phyloP scores from a whole-genome alignment of 2,329 filamentous ascomycete species.

The Colletotrichum euphorbiae region DNA sequence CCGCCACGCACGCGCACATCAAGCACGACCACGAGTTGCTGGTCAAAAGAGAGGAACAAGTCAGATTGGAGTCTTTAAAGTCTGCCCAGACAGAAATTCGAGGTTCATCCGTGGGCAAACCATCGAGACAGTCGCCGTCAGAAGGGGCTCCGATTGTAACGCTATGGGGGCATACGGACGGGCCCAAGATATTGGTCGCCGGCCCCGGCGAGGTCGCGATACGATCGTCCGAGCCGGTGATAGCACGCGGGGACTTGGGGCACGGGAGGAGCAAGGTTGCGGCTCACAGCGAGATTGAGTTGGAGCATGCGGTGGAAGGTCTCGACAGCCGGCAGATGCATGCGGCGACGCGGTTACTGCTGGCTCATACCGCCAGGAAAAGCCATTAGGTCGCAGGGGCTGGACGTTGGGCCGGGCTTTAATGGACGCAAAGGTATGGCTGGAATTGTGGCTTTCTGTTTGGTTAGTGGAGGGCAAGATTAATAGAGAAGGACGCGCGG shows the following conservation, averaged over 20 bases:
- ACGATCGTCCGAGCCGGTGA: neutral
- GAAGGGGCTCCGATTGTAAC: neutral
- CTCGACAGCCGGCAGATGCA: slow-evolving; percentile 23
- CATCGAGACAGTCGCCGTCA: neutral
- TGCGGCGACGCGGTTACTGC: slow-evolving; percentile 23
- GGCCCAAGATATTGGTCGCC: neutral
- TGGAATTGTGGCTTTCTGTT: slow-evolving; percentile 5
- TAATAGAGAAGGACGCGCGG: neutral
- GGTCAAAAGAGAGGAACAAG: neutral
- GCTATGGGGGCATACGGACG: neutral
- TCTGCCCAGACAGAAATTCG: neutral
- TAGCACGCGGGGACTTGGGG: neutral
- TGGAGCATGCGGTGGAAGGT: neutral
- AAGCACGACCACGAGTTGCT: slow-evolving; percentile 16
- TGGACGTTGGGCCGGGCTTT: neutral
- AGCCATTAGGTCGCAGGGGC: slow-evolving; percentile 1
- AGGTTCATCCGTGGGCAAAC: neutral
- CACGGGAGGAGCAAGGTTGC: neutral
- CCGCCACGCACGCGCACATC: slow-evolving; percentile 29
- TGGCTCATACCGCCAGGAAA: slow-evolving; percentile 19
- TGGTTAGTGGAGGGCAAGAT: neutral
- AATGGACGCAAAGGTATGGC: slow-evolving; percentile 1
- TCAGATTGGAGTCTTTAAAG: neutral
- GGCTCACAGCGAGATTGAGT: neutral
- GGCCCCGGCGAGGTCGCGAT: neutral